Conservation (phyloP, 192 early-diverging fungal species). For the Backusella parvicylindrica region DNA sequence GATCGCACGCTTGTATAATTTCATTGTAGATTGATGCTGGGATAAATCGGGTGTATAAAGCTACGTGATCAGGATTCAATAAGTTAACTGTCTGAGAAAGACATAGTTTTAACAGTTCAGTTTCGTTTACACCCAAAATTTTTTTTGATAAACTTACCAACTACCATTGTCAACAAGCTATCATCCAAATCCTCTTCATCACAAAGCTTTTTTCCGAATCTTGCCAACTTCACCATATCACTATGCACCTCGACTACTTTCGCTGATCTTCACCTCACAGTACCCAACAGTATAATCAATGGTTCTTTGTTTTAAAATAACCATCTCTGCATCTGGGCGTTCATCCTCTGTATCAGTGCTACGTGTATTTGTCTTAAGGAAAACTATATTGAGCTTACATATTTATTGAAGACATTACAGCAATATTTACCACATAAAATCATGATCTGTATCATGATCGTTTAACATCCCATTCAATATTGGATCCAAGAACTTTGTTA, state of each 20-base stretch:
- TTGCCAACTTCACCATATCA: neutral
- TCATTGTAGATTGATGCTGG: constrained; percentile 18
- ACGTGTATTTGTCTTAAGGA: neutral
- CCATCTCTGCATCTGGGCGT: neutral
- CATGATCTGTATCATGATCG: neutral
- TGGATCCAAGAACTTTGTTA: neutral
- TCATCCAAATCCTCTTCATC: neutral
- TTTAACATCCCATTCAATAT: neutral
- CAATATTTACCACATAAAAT: neutral
- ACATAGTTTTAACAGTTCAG: constrained; percentile 18
- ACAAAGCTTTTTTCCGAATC: neutral
- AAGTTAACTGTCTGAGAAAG: constrained; percentile 17
- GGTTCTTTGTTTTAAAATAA: neutral
- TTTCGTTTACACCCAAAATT: constrained; percentile 10
- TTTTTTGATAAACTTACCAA: neutral
- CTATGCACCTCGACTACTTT: neutral
- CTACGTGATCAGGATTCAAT: constrained; percentile 6
- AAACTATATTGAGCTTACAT: neutral
- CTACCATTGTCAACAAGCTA: neutral
- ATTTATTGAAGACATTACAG: neutral
- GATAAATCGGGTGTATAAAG: constrained; percentile 12
- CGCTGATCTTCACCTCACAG: neutral
- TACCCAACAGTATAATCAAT: neutral
- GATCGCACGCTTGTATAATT: constrained; percentile 13
- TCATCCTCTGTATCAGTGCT: neutral